These are phyloP conservation scores for Dalechampia spathulata DNA, from an alignment of 441 rosid genomes.

Conservation along the genomic window DNA sequence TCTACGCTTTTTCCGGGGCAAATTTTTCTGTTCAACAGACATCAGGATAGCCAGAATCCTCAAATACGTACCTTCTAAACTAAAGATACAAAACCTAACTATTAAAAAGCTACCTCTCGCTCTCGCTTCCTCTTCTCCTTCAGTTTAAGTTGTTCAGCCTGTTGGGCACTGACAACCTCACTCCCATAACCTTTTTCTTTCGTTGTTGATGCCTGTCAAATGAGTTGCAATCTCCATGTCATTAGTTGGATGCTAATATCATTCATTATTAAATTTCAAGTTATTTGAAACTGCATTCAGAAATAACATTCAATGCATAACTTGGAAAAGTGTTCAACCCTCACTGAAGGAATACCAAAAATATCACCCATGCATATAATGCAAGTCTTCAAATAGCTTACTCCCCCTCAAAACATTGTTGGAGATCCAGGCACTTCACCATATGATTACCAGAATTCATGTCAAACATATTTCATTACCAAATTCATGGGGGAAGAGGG, in stretches of 20 bases:
- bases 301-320: neutral
- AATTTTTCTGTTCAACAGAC: slow-evolving; percentile 59
- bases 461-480: no score
- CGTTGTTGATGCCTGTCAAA: slow-evolving; percentile 48
- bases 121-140: slow-evolving; percentile 91
- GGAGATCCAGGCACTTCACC: no score
- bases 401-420: no score
- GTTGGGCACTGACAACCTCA: slow-evolving; percentile 69
- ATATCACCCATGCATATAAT: neutral
- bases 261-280: neutral
- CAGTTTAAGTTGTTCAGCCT: slow-evolving; percentile 84
- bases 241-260: neutral
- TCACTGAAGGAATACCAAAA: neutral
- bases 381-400: neutral
- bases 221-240: neutral
- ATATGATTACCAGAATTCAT: no score
- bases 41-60: slow-evolving; percentile 9
- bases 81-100: slow-evolving; percentile 11
- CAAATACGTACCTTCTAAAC: neutral
- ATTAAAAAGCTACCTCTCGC: slow-evolving; percentile 51
- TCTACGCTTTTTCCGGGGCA: slow-evolving; percentile 86
- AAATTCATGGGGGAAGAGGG: no score
- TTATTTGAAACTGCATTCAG: neutral
- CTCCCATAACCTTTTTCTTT: slow-evolving; percentile 43
- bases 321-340: neutral